Percentiles rank a stretch among this genome's conserved stretches.
These are phyloP conservation scores for Myriosclerotinia duriaeana DNA, from an alignment of 2,329 filamentous ascomycete species.

Conservation along the genomic window DNA sequence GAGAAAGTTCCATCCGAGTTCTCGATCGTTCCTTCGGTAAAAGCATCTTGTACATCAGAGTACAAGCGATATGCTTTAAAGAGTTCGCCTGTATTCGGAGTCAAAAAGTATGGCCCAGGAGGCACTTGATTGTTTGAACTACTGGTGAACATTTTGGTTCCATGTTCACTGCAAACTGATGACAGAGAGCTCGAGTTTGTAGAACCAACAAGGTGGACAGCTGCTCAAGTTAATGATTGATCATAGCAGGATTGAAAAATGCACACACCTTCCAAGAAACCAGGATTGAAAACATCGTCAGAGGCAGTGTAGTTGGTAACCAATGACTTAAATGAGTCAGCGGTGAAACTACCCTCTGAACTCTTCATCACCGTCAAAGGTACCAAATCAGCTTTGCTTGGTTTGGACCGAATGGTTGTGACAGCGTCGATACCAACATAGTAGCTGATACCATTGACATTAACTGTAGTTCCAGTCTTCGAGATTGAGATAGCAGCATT, in stretches of 20 bases:
- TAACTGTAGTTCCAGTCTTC: conserved; percentile 19
- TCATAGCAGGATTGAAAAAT: too few relatives aligned
- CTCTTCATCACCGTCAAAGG: conserved; percentile 36
- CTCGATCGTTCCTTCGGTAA: conserved; percentile 48
- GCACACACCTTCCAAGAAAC: conserved; percentile 35
- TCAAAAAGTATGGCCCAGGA: conserved; percentile 52
- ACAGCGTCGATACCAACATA: conserved; percentile 36
- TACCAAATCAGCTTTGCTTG: conserved; percentile 31
- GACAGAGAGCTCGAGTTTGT: conserved; percentile 24
- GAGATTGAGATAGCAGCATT: conserved; percentile 22
- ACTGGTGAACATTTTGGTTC: conserved; percentile 31
- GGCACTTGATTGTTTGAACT: conserved; percentile 39
- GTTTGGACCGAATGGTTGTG: conserved; percentile 30
- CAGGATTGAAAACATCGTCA: conserved; percentile 37
- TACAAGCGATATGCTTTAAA: conserved; percentile 52
- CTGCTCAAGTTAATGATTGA: conserved; percentile 9
- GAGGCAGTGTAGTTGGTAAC: conserved; percentile 31
- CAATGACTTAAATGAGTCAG: conserved; percentile 27
- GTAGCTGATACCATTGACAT: conserved; percentile 41
- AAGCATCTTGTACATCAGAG: conserved; percentile 50
- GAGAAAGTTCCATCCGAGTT: conserved; percentile 44
- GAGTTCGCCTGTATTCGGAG: conserved; percentile 45
- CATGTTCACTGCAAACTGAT: conserved; percentile 28
- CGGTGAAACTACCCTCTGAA: conserved; percentile 28
- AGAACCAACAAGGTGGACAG: conserved; percentile 19